Percentiles rank a stretch among this genome's conserved stretches.
Evolutionary conservation across 2,329 filamentous ascomycete genomes (phyloP).

Genomic region (Aspergillus sp.): DNA sequence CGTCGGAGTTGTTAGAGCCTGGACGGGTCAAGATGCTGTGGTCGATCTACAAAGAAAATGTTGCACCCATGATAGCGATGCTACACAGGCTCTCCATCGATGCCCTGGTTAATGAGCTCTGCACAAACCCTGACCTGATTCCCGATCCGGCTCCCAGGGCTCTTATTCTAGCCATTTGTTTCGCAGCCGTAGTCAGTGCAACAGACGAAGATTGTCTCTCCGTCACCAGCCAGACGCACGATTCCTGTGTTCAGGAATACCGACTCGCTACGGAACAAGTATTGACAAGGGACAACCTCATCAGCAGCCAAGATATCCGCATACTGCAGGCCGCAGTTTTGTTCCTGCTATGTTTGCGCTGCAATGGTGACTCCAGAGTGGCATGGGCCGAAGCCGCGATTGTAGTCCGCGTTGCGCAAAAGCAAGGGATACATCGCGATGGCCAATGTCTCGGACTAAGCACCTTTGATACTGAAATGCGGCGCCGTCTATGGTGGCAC

Average conservation of each 20-base stretch:
- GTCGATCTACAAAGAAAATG: conserved; percentile 18
- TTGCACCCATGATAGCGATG: conserved; percentile 21
- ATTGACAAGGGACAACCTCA: conserved; percentile 15
- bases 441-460: conserved; percentile 1
- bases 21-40: conserved; percentile 13
- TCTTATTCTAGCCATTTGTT: background rate
- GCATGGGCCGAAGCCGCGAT: conserved; percentile 8
- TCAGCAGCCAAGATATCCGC: conserved; percentile 11
- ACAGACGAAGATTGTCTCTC: background rate
- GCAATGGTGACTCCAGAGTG: conserved; percentile 5
- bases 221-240: too few species aligned
- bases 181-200: background rate
- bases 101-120: background rate
- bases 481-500: conserved; percentile 31
- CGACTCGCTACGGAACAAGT: conserved; percentile 8
- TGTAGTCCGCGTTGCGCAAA: conserved; percentile 8
- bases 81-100: conserved; percentile 14
- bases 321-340: conserved; percentile 20
- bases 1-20: too few species aligned
- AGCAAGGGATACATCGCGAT: conserved; percentile 12
- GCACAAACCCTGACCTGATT: background rate
- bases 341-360: conserved; percentile 17
- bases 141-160: background rate
- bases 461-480: conserved; percentile 25
- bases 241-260: background rate